These are phyloP conservation scores for Nakaseomyces nivariensis DNA, from an alignment of 1,139 yeast species.

Conservation along the genomic window DNA sequence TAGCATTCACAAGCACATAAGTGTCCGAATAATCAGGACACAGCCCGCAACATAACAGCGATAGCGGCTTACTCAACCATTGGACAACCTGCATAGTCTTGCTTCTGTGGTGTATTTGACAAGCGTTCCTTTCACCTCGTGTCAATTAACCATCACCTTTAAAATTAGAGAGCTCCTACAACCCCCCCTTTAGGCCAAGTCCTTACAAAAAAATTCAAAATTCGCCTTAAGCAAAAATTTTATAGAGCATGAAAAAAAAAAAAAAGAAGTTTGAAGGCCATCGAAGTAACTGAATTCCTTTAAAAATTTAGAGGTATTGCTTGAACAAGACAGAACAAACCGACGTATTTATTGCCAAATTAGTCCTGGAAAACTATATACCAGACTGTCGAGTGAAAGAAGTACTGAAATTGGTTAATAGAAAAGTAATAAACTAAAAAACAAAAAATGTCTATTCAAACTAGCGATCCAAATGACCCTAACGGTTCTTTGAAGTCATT, in stretches of 20 bases:
- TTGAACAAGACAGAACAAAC: too few relatives aligned
- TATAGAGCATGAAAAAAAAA: too few relatives aligned
- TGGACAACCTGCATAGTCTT: background rate
- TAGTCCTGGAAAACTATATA: background rate
- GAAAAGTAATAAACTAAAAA: background rate
- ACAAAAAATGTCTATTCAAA: constrained; percentile 34
- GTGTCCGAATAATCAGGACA: constrained; percentile 4
- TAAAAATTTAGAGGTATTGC: too few relatives aligned
- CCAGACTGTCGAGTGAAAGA: background rate
- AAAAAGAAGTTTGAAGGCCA: too few relatives aligned
- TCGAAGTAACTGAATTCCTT: too few relatives aligned
- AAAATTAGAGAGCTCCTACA: too few relatives aligned
- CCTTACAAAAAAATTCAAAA: too few relatives aligned
- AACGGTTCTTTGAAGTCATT: constrained; percentile 39
- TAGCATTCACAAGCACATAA: constrained; percentile 24
- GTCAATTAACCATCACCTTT: too few relatives aligned
- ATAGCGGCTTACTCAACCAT: background rate
- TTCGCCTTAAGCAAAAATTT: too few relatives aligned
- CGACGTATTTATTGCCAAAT: background rate
- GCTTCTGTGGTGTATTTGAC: too few relatives aligned
- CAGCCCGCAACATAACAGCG: constrained; percentile 2
- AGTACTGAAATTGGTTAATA: too few relatives aligned
- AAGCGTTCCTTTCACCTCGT: too few relatives aligned
- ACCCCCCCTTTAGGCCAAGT: background rate
- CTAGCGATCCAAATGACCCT: constrained; percentile 36